Conservation (phyloP, 805 yeast species). For the Suhomyces vadensis region DNA sequence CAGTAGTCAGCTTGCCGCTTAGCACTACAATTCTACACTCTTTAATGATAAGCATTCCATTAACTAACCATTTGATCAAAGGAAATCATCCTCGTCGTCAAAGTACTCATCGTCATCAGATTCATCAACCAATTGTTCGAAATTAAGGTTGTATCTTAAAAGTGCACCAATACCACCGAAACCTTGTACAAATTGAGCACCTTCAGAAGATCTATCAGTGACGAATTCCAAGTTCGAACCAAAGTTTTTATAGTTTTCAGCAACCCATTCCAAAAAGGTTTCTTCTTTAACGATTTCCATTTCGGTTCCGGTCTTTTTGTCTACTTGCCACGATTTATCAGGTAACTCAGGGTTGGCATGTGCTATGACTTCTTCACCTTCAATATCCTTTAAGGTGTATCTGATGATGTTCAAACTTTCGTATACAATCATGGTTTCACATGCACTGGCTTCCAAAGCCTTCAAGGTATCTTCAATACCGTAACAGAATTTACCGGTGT, state of each 20-base stretch:
- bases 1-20: no score
- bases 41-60: background rate
- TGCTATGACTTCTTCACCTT: conserved; percentile 72
- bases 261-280: conserved; percentile 93
- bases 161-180: conserved; percentile 99
- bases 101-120: conserved; percentile 82
- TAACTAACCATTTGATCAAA: conserved; percentile 8
- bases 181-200: conserved; percentile 97
- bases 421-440: conserved; percentile 88
- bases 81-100: conserved; percentile 63
- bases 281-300: conserved; percentile 87
- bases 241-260: conserved; percentile 89
- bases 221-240: conserved; percentile 97
- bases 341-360: conserved; percentile 72
- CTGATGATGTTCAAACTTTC: conserved; percentile 88
- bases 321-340: conserved; percentile 74
- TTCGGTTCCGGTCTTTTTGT: conserved; percentile 84
- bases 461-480: conserved; percentile 96
- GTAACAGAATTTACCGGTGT: conserved; percentile 95
- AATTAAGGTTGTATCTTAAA: conserved; percentile 93
- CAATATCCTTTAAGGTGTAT: conserved; percentile 79
- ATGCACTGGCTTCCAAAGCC: conserved; percentile 95
- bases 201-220: conserved; percentile 95
- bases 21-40: background rate
- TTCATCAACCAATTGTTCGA: conserved; percentile 90